A percentile compares a stretch with the other conserved stretches of the same genome.
These are phyloP conservation scores for Acer campestre DNA, from an alignment of 345 rosid genomes.

Conservation along the genomic window DNA sequence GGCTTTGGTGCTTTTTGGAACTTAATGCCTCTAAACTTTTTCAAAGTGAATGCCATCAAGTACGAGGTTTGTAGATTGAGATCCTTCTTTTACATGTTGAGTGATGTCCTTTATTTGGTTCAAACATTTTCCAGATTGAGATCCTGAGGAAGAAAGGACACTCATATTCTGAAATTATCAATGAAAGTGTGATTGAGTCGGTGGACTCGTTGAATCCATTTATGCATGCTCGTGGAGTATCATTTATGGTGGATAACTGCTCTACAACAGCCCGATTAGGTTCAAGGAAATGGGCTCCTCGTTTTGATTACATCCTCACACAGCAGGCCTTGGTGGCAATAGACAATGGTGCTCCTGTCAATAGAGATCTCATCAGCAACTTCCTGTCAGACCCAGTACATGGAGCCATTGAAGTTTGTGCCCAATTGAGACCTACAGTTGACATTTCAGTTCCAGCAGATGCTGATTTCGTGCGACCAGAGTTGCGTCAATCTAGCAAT, in stretches of 20 bases:
- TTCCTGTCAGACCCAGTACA: slow-evolving; percentile 87
- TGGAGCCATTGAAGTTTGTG: slow-evolving; percentile 81
- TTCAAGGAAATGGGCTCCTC: slow-evolving; percentile 94
- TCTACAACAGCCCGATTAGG: slow-evolving; percentile 94
- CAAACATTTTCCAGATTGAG: slow-evolving; percentile 61
- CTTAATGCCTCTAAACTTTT: not conserved
- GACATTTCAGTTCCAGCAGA: slow-evolving; percentile 86
- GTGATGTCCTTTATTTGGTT: not conserved
- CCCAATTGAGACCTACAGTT: slow-evolving; percentile 80
- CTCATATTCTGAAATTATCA: slow-evolving; percentile 91
- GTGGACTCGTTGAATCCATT: slow-evolving; percentile 95
- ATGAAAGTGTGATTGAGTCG: slow-evolving; percentile 86
- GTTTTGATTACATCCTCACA: slow-evolving; percentile 79
- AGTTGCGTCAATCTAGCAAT: slow-evolving; percentile 71
- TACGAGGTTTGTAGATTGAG: not conserved
- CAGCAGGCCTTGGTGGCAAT: slow-evolving; percentile 82
- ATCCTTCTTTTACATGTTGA: not conserved
- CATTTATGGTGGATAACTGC: slow-evolving; percentile 95
- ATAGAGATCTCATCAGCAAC: slow-evolving; percentile 80
- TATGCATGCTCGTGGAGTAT: slow-evolving; percentile 96
- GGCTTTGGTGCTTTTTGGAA: not conserved
- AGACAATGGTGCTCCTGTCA: slow-evolving; percentile 59
- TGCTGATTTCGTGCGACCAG: slow-evolving; percentile 95
- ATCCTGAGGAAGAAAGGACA: slow-evolving; percentile 95
- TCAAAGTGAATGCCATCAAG: not conserved